Evolutionary conservation across 768 basidiomycete species (phyloP).

Genomic region (Boletus reticulatus): DNA sequence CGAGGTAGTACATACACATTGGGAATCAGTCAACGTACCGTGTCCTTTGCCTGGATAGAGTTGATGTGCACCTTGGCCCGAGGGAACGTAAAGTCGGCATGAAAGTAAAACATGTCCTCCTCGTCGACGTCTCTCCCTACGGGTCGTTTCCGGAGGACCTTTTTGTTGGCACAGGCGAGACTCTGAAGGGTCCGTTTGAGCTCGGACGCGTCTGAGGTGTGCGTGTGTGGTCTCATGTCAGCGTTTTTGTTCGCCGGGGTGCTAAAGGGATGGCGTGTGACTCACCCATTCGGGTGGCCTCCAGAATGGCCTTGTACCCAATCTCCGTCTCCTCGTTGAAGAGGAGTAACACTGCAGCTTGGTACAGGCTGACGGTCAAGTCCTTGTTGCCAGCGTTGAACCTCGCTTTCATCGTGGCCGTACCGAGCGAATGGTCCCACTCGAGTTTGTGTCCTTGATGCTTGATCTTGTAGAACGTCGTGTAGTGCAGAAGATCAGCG

Average conservation of each 20-base stretch:
- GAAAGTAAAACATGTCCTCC: constrained; percentile 77
- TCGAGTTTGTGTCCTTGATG: constrained; percentile 75
- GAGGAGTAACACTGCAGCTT: constrained; percentile 79
- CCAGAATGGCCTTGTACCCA: constrained; percentile 64
- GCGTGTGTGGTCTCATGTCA: neutral
- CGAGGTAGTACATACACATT: too few species aligned
- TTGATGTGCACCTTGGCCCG: constrained; percentile 86
- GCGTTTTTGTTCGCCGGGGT: neutral
- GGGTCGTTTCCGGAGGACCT: constrained; percentile 81
- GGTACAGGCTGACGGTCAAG: constrained; percentile 86
- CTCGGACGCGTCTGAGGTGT: constrained; percentile 58
- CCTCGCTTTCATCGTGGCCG: constrained; percentile 66
- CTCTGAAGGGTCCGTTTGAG: constrained; percentile 87
- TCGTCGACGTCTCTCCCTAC: constrained; percentile 74
- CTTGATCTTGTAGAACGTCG: constrained; percentile 70
- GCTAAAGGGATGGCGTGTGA: neutral
- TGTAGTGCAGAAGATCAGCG: constrained; percentile 59
- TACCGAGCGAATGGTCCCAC: constrained; percentile 88
- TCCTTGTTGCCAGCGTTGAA: constrained; percentile 79
- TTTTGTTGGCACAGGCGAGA: constrained; percentile 87
- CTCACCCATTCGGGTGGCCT: constrained; percentile 72
- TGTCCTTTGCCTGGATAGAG: constrained; percentile 91
- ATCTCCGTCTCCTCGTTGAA: constrained; percentile 74
- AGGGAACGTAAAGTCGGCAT: constrained; percentile 78
- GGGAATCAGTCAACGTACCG: constrained; percentile 47